Base-by-base conservation (phyloP, 2,329 filamentous ascomycete genomes). In the Cladosporium oxysporum region DNA sequence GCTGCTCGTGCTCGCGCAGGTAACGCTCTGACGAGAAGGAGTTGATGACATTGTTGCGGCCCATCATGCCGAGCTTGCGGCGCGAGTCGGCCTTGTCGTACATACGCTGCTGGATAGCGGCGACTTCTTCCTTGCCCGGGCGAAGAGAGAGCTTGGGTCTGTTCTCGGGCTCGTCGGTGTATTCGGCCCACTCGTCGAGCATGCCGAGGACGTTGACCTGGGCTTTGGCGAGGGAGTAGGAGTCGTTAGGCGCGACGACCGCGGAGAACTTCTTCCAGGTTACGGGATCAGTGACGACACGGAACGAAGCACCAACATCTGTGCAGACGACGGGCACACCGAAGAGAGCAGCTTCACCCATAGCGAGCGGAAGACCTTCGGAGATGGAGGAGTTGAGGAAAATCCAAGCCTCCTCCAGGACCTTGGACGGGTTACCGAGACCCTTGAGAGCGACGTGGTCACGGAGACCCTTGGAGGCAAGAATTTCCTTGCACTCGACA, bases 221-320 rank as follows among this genome's bases (percentile, higher is more conserved):
- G 0, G 87, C 87, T 28, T 83, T 80, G 1, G 87, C 87, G 1
- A 90, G 79, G 5, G 84, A 83, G 44, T 82, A 81, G 4, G 87
- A 82, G 72, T 90, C 87, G 70, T 89, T 89, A 2, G 87, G 87
- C 16, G 87, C 84, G 2, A 89, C 86, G 5, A 89, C 85, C 66
- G 86, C 87, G 68, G 85, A 87, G 77, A 86, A 89, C 29, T 82
- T 78, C 64, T 78, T 77, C 52, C 76, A 76, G 28, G 75, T 72
- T 11, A 81, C 81, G 0, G 82, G 83, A 68, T 86, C 83, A 0
- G 84, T 87, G n/a, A 87, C 77, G 0, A 87, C 84, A 29, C 84
- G 79, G 2, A 84, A 79, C 1, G 83, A 85, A 10, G 84, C 84
- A 33, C 84, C 84, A 7, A 86, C 84, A 67, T 85, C 84, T 0